Evolutionary conservation across 1,284 basidiomycete species (phyloP).

Genomic region (Takashimella tepidaria): DNA sequence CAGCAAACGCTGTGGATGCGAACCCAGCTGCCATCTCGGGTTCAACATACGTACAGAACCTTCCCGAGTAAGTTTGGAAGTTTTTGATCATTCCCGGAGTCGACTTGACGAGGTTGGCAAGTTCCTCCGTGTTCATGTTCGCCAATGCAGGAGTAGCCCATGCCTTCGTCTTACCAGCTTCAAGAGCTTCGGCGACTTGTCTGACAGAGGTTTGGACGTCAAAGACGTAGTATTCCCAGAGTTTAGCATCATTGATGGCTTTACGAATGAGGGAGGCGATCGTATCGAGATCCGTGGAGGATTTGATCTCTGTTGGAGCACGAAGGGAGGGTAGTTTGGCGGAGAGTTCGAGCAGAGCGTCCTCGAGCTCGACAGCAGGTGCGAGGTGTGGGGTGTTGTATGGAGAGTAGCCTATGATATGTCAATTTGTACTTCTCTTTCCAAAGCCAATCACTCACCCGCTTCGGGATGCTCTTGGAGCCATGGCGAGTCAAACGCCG

Average conservation of each 20-base stretch:
- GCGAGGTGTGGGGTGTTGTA: conserved; percentile 81
- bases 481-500: conserved; percentile 87
- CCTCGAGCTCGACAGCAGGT: conserved; percentile 81
- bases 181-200: conserved; percentile 41
- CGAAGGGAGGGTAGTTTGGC: conserved; percentile 58
- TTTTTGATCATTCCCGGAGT: conserved; percentile 56
- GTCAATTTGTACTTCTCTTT: conserved; percentile 7
- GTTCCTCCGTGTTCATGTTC: conserved; percentile 58
- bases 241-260: conserved; percentile 59
- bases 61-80: conserved; percentile 57
- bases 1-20: conserved; percentile 52
- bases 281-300: conserved; percentile 61
- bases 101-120: conserved; percentile 60
- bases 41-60: conserved; percentile 64
- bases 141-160: conserved; percentile 40
- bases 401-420: conserved; percentile 69
- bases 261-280: conserved; percentile 62
- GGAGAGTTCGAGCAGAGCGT: conserved; percentile 75
- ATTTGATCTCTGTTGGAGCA: conserved; percentile 65
- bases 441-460: conserved; percentile 56
- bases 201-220: conserved; percentile 54
- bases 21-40: conserved; percentile 68
- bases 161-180: conserved; percentile 56
- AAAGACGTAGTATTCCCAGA: conserved; percentile 91
- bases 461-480: conserved; percentile 89